phyloP scores from a whole-genome alignment of 352 stramenopile genomes.

The Phytopythium chamaehyphon region DNA sequence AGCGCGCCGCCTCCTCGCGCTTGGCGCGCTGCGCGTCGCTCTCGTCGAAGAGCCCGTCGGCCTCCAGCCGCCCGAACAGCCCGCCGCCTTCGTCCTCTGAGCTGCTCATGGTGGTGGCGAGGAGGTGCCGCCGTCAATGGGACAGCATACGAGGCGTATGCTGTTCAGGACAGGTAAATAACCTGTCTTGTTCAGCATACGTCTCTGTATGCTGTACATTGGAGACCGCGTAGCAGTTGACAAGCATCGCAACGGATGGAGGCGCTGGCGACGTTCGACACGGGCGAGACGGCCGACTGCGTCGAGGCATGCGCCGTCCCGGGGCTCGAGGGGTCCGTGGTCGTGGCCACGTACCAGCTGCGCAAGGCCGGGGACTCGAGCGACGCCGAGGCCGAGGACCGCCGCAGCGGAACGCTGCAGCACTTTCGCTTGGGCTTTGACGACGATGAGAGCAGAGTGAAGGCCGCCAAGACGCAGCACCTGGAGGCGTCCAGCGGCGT shows the following conservation, averaged over 20 bases:
- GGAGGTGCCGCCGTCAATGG: background rate
- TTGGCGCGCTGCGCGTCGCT: constrained; percentile 28
- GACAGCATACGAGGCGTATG: no score
- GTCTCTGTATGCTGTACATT: no score
- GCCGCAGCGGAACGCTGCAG: constrained; percentile 62
- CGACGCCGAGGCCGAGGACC: constrained; percentile 17
- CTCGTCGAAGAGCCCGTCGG: constrained; percentile 40
- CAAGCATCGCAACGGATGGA: background rate
- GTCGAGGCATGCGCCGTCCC: constrained; percentile 71
- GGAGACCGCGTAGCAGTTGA: no score
- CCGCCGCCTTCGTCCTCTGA: constrained; percentile 30
- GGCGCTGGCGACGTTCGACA: constrained; percentile 72
- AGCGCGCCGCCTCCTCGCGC: constrained; percentile 25
- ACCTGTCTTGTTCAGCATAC: no score
- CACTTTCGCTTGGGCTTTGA: constrained; percentile 50
- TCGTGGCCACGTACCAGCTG: constrained; percentile 81
- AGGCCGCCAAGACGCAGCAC: constrained; percentile 41
- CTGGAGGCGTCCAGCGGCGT: constrained; percentile 53
- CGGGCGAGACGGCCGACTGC: constrained; percentile 76
- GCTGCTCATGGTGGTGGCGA: constrained; percentile 11
- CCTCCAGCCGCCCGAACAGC: constrained; percentile 31
- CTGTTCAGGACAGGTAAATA: no score
- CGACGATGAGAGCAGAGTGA: constrained; percentile 18
- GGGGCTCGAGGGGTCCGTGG: constrained; percentile 59
- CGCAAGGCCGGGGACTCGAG: constrained; percentile 43